Conservation (phyloP, 148 eudicot genomes). For the Linanthus parryae region DNA sequence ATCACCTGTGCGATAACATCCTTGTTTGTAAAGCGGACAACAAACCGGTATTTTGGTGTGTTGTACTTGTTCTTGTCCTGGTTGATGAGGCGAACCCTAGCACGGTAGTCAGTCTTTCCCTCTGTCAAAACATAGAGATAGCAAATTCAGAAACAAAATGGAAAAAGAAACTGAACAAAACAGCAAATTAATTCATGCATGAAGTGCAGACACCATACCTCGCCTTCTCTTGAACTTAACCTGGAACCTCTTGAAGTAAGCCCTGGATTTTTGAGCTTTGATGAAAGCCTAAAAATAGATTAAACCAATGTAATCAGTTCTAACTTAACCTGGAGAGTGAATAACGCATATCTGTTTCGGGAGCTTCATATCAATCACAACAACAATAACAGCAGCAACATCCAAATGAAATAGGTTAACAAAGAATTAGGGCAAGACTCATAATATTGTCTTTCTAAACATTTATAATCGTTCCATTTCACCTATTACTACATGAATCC, state of each 20-base stretch:
- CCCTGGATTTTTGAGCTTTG: constrained; percentile 49
- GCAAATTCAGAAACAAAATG: too few species aligned
- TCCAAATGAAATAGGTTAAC: too few species aligned
- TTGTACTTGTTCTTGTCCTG: constrained; percentile 87
- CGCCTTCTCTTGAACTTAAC: constrained; percentile 76
- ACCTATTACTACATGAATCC: too few species aligned
- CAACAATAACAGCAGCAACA: too few species aligned
- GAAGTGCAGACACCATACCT: constrained; percentile 25
- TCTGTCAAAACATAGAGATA: constrained; percentile 21
- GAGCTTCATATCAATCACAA: too few species aligned
- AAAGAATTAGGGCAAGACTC: too few species aligned
- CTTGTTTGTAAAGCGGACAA: constrained; percentile 75
- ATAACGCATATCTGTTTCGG: too few species aligned
- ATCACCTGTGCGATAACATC: constrained; percentile 52
- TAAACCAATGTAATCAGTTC: too few species aligned
- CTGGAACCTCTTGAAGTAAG: constrained; percentile 66
- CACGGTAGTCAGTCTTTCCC: constrained; percentile 86
- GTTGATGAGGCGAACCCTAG: constrained; percentile 58
- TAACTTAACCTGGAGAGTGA: too few species aligned
- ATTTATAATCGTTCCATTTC: too few species aligned
- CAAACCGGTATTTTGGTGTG: constrained; percentile 73
- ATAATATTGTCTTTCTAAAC: too few species aligned
- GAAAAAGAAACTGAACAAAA: too few species aligned
- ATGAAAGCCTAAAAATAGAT: constrained; percentile 48
- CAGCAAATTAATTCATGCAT: not conserved